Base-by-base conservation (phyloP, 75 land plant species). In the Pinus taeda region DNA sequence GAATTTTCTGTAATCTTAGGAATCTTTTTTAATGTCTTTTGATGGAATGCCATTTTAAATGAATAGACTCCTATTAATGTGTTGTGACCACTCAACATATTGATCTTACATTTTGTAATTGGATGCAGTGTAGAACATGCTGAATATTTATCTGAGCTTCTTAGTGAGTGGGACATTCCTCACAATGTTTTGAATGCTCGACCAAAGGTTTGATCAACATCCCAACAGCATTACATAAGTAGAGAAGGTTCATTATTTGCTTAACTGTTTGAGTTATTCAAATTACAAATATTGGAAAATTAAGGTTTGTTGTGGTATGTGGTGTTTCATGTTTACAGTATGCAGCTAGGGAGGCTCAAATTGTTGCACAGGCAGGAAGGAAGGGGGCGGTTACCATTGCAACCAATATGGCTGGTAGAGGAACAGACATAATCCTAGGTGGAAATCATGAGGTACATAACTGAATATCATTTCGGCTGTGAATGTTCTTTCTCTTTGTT, bases 341-440 rank as follows among this genome's bases (percentile, higher is more conserved):
- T 85, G 98, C 99, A 62, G 98, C 96, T 49, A 91, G 91, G 71
- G 99, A 97, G 70, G 99, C 99, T 56, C 96, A 97, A 83, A 95
- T 87, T 81, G 89, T 97, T 78, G 99, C 99, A 22, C 99, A 97
- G 75, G 99, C 99, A 55, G 99, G 99, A 3, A 78, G 96, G 61
- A 95, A 95, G 73, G 74, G 81, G 81, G 98, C 96, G 15, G 95
- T 97, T 53, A 97, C 99, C 60, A 92, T 97, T 55, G 92, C 99
- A n/a, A 97, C 99, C 30, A 97, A 97, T 78, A 97, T 97, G 99
- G 99, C 99, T 76, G 99, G 99, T 3, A 85, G 99, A 76, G 99
- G 99, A 33, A 97, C 99, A 64, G 99, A 97, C 80, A 97, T 97
- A 60, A 97, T 97, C 56, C 84, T 97, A 11, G 99, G 99, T 77